A percentile compares a stretch with the other conserved stretches of the same genome.
Conservation (phyloP, 2,329 filamentous ascomycete species). For the Trichoderma sp. region DNA sequence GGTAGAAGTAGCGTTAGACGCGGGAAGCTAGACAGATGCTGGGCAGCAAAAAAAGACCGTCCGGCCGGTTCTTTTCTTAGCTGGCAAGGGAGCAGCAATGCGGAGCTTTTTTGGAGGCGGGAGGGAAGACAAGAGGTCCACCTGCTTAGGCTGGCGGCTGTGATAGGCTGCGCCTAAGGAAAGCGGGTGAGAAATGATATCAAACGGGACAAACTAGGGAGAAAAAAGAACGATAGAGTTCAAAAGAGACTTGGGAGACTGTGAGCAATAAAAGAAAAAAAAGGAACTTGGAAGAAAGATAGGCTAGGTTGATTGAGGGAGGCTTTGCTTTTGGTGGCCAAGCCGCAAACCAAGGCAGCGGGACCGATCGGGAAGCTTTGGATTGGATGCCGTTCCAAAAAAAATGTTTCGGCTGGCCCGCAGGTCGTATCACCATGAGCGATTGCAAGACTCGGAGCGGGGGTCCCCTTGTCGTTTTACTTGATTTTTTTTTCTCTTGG, state of each 20-base stretch:
- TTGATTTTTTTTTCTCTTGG: neutral
- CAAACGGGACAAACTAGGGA: neutral
- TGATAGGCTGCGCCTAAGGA: slow-evolving; percentile 2
- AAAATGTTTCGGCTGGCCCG: slow-evolving; percentile 13
- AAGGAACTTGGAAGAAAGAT: neutral
- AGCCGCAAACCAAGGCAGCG: slow-evolving; percentile 2
- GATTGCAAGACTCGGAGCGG: neutral
- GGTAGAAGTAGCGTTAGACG: neutral
- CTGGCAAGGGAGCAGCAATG: slow-evolving; percentile 10
- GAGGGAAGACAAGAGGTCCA: slow-evolving; percentile 2
- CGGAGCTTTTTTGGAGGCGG: slow-evolving; percentile 14
- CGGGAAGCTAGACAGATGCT: slow-evolving; percentile 1
- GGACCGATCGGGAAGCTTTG: neutral
- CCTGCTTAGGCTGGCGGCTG: slow-evolving; percentile 5
- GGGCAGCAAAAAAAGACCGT: slow-evolving; percentile 8
- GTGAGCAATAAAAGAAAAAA: neutral
- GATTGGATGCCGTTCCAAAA: neutral
- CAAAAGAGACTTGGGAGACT: neutral
- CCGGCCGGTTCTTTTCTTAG: neutral
- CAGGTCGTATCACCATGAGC: slow-evolving; percentile 3
- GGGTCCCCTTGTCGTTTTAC: slow-evolving; percentile 1
- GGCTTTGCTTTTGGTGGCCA: neutral
- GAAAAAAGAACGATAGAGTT: neutral
- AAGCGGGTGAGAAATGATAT: neutral
- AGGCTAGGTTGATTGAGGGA: neutral